Evolutionary conservation across 352 stramenopile species (phyloP).

Genomic region (Globisporangium emineosum): DNA sequence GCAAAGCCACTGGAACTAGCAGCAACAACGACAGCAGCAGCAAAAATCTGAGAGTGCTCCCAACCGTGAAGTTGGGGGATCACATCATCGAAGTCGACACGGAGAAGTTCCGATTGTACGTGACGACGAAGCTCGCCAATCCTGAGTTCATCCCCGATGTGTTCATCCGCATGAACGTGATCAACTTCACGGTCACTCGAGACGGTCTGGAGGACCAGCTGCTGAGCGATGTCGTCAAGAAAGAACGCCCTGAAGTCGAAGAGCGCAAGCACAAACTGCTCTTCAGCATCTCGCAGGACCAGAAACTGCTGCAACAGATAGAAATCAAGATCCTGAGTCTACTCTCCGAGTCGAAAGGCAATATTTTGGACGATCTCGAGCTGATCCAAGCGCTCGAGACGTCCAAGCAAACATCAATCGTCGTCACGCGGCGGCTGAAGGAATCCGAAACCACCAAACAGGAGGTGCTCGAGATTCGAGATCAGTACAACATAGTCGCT

Average conservation of each 20-base stretch:
- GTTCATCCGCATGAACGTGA: constrained; percentile 91
- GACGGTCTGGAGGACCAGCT: constrained; percentile 89
- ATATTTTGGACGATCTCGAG: constrained; percentile 91
- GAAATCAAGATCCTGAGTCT: constrained; percentile 90
- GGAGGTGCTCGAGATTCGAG: constrained; percentile 58
- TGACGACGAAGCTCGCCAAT: constrained; percentile 92
- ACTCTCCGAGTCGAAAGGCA: constrained; percentile 80
- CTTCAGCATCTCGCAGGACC: constrained; percentile 85
- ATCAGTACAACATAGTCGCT: constrained; percentile 57
- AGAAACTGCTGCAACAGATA: constrained; percentile 88
- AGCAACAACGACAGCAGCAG: background rate
- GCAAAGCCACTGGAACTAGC: constrained; percentile 3
- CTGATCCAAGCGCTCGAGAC: constrained; percentile 62
- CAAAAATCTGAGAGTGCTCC: background rate
- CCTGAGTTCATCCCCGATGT: constrained; percentile 89
- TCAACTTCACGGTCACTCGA: constrained; percentile 93
- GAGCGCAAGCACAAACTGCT: constrained; percentile 82
- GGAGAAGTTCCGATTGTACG: constrained; percentile 82
- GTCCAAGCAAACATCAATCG: constrained; percentile 61
- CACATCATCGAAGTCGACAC: constrained; percentile 69
- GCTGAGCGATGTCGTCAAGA: constrained; percentile 82
- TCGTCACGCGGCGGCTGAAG: constrained; percentile 48
- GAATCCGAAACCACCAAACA: constrained; percentile 62
- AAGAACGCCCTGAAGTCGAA: constrained; percentile 87
- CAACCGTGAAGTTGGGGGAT: constrained; percentile 67